A percentile compares a stretch with the other conserved stretches of the same genome.
These are phyloP conservation scores for Pseudomonodictys pantanalensis DNA, from an alignment of 495 filamentous ascomycete genomes.

Conservation along the genomic window DNA sequence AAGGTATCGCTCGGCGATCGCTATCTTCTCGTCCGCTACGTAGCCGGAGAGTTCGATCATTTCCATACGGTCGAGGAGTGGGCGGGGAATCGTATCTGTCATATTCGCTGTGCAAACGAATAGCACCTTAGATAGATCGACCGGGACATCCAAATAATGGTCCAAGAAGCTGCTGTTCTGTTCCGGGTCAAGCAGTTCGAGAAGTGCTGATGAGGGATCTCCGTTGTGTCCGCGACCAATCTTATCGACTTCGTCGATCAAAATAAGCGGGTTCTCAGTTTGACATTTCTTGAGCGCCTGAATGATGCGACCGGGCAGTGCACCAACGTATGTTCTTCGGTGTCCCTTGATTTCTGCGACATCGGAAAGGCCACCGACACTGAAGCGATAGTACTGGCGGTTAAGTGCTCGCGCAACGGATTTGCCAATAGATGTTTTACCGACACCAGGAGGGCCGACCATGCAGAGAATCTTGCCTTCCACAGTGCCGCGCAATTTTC, in stretches of 20 bases:
- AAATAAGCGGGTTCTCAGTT: constrained; percentile 92
- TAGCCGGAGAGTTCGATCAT: constrained; percentile 96
- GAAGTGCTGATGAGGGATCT: constrained; percentile 89
- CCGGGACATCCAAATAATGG: constrained; percentile 98
- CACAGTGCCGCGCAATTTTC: constrained; percentile 93
- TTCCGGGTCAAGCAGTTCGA: constrained; percentile 94
- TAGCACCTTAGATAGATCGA: constrained; percentile 95
- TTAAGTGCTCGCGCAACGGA: constrained; percentile 93
- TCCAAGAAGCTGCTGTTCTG: constrained; percentile 97
- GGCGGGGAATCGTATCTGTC: constrained; percentile 96
- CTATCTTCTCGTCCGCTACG: constrained; percentile 98
- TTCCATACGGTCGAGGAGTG: constrained; percentile 96
- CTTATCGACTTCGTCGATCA: constrained; percentile 98
- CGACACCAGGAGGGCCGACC: constrained; percentile 93
- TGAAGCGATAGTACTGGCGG: constrained; percentile 95
- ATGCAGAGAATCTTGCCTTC: constrained; percentile 99
- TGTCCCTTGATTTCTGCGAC: constrained; percentile 99
- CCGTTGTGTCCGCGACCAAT: constrained; percentile 94
- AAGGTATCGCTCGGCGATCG: constrained; percentile 91
- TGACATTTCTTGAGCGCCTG: constrained; percentile 99
- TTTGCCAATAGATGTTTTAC: constrained; percentile 98
- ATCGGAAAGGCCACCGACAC: constrained; percentile 93
- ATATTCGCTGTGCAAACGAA: constrained; percentile 99
- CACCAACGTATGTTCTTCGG: constrained; percentile 92
- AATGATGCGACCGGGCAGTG: constrained; percentile 92